These are phyloP conservation scores for Ambrosia artemisiifolia DNA, from an alignment of 129 eudicot genomes.

Conservation along the genomic window DNA sequence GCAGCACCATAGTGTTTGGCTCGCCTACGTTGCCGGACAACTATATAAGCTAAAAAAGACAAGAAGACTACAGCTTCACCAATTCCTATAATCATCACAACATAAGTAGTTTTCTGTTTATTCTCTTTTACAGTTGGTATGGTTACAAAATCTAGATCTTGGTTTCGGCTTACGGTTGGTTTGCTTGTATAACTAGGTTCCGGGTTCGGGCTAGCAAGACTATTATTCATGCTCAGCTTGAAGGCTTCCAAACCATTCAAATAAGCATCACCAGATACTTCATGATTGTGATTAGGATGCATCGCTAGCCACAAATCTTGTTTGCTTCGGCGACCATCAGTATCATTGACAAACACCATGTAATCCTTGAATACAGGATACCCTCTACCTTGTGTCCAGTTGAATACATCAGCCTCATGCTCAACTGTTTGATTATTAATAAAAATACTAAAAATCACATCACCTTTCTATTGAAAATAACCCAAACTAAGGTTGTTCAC, in stretches of 20 bases:
- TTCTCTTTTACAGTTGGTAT: background rate
- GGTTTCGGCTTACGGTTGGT: background rate
- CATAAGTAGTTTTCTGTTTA: slow-evolving; percentile 7
- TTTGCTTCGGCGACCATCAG: slow-evolving; percentile 2
- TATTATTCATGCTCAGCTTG: slow-evolving; percentile 23
- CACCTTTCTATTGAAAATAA: background rate
- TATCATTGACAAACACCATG: background rate
- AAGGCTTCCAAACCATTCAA: slow-evolving; percentile 51
- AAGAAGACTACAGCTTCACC: slow-evolving; percentile 19
- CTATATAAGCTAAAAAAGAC: background rate
- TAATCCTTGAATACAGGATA: slow-evolving; percentile 34
- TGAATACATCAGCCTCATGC: slow-evolving; percentile 9
- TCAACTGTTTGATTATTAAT: slow-evolving; percentile 35
- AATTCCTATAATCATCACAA: slow-evolving; percentile 12
- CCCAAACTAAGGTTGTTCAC: background rate
- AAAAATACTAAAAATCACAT: slow-evolving; percentile 14
- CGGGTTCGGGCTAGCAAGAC: slow-evolving; percentile 31
- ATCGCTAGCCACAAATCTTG: slow-evolving; percentile 23
- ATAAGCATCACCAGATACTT: slow-evolving; percentile 5
- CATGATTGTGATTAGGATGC: background rate
- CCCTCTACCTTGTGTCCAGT: slow-evolving; percentile 10
- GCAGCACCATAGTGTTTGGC: slow-evolving; percentile 17
- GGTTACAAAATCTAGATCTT: background rate
- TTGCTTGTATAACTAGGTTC: background rate
- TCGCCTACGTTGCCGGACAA: background rate